phyloP scores from a whole-genome alignment of 305 asterid genomes.

The Rubia tinctorum region DNA sequence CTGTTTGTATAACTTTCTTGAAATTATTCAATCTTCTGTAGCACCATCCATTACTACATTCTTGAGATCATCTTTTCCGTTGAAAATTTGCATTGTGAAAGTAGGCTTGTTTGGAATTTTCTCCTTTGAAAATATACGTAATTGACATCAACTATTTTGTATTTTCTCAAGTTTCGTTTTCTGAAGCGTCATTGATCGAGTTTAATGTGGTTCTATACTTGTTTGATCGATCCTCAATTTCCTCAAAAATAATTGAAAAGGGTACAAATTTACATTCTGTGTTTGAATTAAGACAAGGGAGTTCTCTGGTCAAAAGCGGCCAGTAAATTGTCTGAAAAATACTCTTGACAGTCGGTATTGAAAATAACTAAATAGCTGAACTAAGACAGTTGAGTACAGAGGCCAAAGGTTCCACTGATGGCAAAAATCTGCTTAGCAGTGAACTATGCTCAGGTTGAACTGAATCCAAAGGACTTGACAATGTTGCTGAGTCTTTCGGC shows the following conservation, averaged over 20 bases:
- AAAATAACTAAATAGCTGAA: not conserved
- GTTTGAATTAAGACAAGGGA: too few relatives aligned
- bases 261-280: too few relatives aligned
- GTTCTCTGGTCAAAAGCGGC: not conserved
- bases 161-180: not conserved
- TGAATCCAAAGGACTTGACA: slow-evolving; percentile 78
- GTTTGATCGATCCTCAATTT: too few relatives aligned
- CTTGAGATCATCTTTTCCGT: not conserved
- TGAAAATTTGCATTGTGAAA: not conserved
- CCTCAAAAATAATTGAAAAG: too few relatives aligned
- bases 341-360: not conserved
- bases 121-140: not conserved
- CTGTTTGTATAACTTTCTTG: not conserved
- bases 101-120: not conserved
- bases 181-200: not conserved
- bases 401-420: not conserved
- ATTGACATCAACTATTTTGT: too few relatives aligned
- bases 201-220: too few relatives aligned
- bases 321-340: not conserved
- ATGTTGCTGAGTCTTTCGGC: slow-evolving; percentile 76
- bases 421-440: not conserved
- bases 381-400: not conserved
- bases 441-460: slow-evolving; percentile 41
- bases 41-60: not conserved
- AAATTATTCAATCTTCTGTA: not conserved